Evolutionary conservation across 805 yeast genomes (phyloP).

Genomic region (Saturnispora zaruensis): DNA sequence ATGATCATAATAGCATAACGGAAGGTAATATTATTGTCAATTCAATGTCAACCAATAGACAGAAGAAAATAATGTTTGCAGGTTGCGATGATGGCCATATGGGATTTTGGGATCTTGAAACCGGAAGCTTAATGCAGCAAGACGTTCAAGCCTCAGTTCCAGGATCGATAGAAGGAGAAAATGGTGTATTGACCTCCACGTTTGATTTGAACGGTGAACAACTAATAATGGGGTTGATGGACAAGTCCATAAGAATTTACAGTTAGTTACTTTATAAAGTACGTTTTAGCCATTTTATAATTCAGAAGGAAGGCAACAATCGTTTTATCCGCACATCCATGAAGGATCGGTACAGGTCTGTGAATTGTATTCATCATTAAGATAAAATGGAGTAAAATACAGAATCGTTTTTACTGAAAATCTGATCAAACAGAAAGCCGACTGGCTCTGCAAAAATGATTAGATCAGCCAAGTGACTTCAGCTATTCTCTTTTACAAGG

Average conservation of each 20-base stretch:
- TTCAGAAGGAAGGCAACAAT: constrained; percentile 23
- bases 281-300: not conserved
- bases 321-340: constrained; percentile 23
- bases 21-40: constrained; percentile 47
- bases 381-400: constrained; percentile 1
- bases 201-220: constrained; percentile 70
- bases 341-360: constrained; percentile 51
- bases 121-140: constrained; percentile 57
- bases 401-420: not conserved
- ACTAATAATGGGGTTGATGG: constrained; percentile 81
- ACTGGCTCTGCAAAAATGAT: not conserved
- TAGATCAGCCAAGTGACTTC: not conserved
- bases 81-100: constrained; percentile 82
- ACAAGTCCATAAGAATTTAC: constrained; percentile 30
- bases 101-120: constrained; percentile 68
- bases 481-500: not conserved
- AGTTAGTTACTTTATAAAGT: not conserved
- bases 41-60: constrained; percentile 41
- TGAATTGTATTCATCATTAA: constrained; percentile 39
- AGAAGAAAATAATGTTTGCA: constrained; percentile 54
- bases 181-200: constrained; percentile 58
- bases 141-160: constrained; percentile 48
- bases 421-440: not conserved
- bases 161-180: constrained; percentile 61
- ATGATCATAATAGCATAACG: constrained; percentile 25